phyloP scores from a whole-genome alignment of 768 basidiomycete species.

The Pleurotus tuber-regium region DNA sequence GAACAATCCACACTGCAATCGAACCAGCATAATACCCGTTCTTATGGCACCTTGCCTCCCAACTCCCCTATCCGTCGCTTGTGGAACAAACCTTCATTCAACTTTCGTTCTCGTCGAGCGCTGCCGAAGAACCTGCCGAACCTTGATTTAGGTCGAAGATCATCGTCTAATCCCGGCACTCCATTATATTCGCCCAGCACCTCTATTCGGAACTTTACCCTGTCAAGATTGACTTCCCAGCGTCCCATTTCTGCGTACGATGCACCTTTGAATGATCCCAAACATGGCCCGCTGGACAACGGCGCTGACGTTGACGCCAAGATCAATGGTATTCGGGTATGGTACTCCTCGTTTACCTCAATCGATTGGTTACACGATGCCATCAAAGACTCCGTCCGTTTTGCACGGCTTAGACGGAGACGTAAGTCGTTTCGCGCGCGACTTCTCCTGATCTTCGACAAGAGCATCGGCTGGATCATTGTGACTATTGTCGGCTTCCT shows the following conservation, averaged over 20 bases:
- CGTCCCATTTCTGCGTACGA: constrained; percentile 79
- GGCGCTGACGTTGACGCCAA: constrained; percentile 56
- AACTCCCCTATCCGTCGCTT: constrained; percentile 21
- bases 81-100: constrained; percentile 25
- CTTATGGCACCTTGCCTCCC: constrained; percentile 58
- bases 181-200: constrained; percentile 32
- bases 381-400: constrained; percentile 88
- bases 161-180: constrained; percentile 36
- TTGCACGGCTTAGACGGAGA: constrained; percentile 59
- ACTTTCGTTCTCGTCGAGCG: constrained; percentile 31
- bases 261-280: constrained; percentile 36
- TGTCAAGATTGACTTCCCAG: constrained; percentile 41
- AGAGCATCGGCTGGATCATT: constrained; percentile 84
- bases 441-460: constrained; percentile 63
- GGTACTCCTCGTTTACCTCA: constrained; percentile 87
- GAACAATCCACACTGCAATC: constrained; percentile 6
- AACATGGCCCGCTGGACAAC: constrained; percentile 28
- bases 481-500: constrained; percentile 87
- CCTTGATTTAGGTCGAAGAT: constrained; percentile 25
- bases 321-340: constrained; percentile 86
- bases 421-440: constrained; percentile 70
- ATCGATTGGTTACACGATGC: constrained; percentile 97
- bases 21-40: constrained; percentile 22
- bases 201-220: constrained; percentile 36
- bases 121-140: constrained; percentile 33